phyloP scores from a whole-genome alignment of 2,329 filamentous ascomycete genomes.

The Calonectria pseudoturangicola region DNA sequence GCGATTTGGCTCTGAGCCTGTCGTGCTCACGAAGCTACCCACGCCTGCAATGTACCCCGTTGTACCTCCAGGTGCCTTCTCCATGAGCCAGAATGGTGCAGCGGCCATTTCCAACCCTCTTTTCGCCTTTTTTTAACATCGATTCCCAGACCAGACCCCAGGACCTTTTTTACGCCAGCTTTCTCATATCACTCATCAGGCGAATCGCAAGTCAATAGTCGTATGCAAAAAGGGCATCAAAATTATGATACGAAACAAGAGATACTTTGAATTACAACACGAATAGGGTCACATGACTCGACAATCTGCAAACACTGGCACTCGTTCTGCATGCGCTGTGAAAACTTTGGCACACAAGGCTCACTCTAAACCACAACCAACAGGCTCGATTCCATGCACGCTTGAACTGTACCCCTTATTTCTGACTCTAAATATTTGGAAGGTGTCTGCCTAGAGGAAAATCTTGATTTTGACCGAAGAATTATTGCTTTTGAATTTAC shows the following conservation, averaged over 20 bases:
- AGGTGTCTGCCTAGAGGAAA: neutral
- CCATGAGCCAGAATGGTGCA: constrained; percentile 12
- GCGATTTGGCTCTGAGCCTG: neutral
- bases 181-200: neutral
- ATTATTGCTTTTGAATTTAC: neutral
- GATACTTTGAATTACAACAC: neutral
- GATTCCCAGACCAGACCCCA: neutral
- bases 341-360: too few relatives aligned
- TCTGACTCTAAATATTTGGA: neutral
- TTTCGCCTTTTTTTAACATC: neutral
- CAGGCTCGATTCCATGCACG: neutral
- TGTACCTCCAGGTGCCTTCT: constrained; percentile 12
- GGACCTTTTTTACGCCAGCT: neutral
- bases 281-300: neutral
- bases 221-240: neutral
- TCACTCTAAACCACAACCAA: neutral
- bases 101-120: neutral
- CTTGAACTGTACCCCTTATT: neutral
- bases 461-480: neutral
- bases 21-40: neutral
- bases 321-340: neutral
- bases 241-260: neutral
- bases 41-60: neutral
- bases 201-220: neutral
- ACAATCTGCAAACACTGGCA: neutral